Percentiles rank a stretch among this genome's conserved stretches.
Conservation (phyloP, 371 early-diverging fungal genomes). For the Mortierella sp. region DNA sequence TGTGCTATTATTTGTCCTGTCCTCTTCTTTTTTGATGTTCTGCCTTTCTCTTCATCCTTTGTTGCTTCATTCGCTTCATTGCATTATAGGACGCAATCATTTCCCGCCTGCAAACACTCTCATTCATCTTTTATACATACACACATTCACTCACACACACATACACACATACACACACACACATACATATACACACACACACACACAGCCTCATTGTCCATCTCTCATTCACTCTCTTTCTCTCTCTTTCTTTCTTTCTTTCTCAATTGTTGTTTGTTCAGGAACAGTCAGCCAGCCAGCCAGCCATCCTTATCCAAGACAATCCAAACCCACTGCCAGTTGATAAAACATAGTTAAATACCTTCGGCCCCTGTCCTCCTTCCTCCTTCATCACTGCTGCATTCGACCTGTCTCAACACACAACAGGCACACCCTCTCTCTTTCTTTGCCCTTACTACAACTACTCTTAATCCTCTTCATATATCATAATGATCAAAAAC, state of each 20-base stretch:
- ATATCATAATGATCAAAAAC: conserved; percentile 70
- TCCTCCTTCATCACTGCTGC: background rate
- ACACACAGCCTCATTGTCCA: background rate
- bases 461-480: background rate
- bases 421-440: background rate
- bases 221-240: background rate
- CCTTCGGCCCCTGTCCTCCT: background rate
- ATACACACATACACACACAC: background rate
- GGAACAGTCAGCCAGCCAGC: background rate
- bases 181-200: too few relatives aligned
- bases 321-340: background rate
- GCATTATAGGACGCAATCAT: too few relatives aligned
- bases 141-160: too few relatives aligned
- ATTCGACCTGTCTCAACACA: background rate
- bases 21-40: too few relatives aligned
- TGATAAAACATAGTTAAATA: background rate
- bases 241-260: background rate
- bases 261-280: background rate
- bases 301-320: too few relatives aligned
- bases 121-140: background rate
- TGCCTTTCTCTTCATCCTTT: too few relatives aligned
- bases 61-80: too few relatives aligned
- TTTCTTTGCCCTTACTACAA: background rate
- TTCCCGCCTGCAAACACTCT: too few relatives aligned
- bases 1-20: conserved; percentile 3